Evolutionary conservation across 495 filamentous ascomycete species (phyloP).

Genomic region (Penicillium roqueforti): DNA sequence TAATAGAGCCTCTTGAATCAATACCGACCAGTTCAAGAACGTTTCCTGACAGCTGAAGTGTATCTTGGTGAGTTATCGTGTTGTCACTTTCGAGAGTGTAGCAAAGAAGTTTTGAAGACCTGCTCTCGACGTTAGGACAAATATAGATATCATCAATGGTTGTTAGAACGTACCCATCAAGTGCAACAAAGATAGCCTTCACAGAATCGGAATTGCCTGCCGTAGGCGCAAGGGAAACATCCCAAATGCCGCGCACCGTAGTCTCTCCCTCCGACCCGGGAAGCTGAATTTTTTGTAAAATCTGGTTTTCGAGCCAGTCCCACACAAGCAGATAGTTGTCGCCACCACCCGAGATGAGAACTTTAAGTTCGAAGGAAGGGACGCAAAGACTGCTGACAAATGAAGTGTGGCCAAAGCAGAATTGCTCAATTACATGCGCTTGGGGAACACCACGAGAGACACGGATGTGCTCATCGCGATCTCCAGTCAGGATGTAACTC

Average conservation of each 20-base stretch:
- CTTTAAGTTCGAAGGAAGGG: conserved; percentile 45
- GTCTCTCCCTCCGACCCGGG: conserved; percentile 23
- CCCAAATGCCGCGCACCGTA: conserved; percentile 39
- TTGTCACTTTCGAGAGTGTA: conserved; percentile 45
- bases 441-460: conserved; percentile 81
- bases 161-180: conserved; percentile 57
- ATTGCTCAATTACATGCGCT: conserved; percentile 80
- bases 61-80: conserved; percentile 42
- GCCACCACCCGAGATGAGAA: conserved; percentile 82
- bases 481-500: conserved; percentile 78
- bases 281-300: conserved; percentile 48
- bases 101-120: conserved; percentile 57
- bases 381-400: conserved; percentile 76
- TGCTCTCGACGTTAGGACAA: conserved; percentile 25
- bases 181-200: conserved; percentile 53
- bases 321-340: conserved; percentile 74
- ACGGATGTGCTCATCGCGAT: conserved; percentile 96
- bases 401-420: conserved; percentile 78
- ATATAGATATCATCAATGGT: not conserved
- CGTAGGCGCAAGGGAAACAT: conserved; percentile 17
- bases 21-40: conserved; percentile 51
- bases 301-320: conserved; percentile 63
- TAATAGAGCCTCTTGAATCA: conserved; percentile 36
- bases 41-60: conserved; percentile 53
- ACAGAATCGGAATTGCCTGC: conserved; percentile 9